Conservation (phyloP, 768 basidiomycete genomes). For the Mycena amicta region DNA sequence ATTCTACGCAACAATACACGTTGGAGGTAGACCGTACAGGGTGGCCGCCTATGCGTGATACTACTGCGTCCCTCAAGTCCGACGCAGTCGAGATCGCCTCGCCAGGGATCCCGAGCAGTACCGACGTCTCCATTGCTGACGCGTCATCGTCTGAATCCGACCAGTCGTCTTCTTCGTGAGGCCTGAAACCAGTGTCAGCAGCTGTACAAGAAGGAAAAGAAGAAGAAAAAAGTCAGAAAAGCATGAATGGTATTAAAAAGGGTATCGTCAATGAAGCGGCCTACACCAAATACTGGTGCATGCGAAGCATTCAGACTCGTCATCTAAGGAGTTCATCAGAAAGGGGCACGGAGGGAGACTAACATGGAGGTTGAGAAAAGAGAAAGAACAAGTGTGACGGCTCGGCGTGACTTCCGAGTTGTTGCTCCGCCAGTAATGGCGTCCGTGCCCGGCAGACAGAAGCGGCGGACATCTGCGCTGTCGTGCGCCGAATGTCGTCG, state of each 20-base stretch:
- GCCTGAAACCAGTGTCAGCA: constrained; percentile 15
- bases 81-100: constrained; percentile 57
- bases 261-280: constrained; percentile 56
- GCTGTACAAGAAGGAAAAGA: constrained; percentile 20
- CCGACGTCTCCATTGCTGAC: constrained; percentile 65
- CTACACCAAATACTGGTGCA: constrained; percentile 34
- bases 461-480: constrained; percentile 30
- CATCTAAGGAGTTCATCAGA: constrained; percentile 43
- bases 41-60: constrained; percentile 87
- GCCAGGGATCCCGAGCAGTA: constrained; percentile 81
- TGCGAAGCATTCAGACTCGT: constrained; percentile 74
- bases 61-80: constrained; percentile 75
- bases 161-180: constrained; percentile 59
- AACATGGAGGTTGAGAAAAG: constrained; percentile 24
- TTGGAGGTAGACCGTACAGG: constrained; percentile 74
- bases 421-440: constrained; percentile 6
- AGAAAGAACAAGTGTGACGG: constrained; percentile 3
- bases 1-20: constrained; percentile 50
- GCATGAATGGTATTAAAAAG: constrained; percentile 88
- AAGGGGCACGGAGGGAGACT: constrained; percentile 17
- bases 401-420: background rate
- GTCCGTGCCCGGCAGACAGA: constrained; percentile 1
- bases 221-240: constrained; percentile 61
- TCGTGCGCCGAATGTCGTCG: constrained; percentile 71
- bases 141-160: constrained; percentile 75